These are phyloP conservation scores for Vitis amurensis DNA, from an alignment of 164 flowering plant species.

Conservation along the genomic window DNA sequence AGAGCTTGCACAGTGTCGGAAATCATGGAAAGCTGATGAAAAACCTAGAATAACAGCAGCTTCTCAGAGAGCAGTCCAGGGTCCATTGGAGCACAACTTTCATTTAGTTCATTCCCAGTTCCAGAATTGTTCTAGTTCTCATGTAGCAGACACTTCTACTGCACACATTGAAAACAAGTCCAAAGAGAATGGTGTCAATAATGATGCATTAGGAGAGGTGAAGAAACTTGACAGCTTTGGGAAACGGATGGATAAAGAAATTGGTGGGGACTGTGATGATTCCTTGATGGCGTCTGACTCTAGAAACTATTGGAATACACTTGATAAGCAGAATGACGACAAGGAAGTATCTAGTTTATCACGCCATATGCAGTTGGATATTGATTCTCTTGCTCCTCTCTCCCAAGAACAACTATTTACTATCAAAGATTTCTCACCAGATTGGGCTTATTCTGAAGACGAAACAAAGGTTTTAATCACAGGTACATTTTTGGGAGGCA, in stretches of 20 bases:
- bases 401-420: conserved; percentile 73
- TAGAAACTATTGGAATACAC: conserved; percentile 56
- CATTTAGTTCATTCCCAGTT: conserved; percentile 14
- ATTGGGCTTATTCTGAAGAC: conserved; percentile 60
- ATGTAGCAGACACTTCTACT: conserved; percentile 12
- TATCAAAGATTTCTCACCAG: conserved; percentile 68
- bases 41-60: neutral
- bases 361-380: conserved; percentile 57
- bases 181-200: conserved; percentile 8
- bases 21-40: too few species aligned
- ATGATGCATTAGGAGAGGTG: conserved; percentile 32
- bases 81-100: conserved; percentile 21
- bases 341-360: conserved; percentile 61
- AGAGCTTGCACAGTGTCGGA: too few species aligned
- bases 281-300: conserved; percentile 64
- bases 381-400: conserved; percentile 57
- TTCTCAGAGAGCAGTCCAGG: conserved; percentile 19
- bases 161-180: conserved; percentile 17
- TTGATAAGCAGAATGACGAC: conserved; percentile 42
- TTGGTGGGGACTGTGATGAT: neutral
- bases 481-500: conserved; percentile 53
- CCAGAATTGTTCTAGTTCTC: conserved; percentile 18
- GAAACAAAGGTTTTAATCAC: conserved; percentile 67
- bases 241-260: conserved; percentile 65
- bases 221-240: conserved; percentile 73